Base-by-base conservation (phyloP, 2,329 filamentous ascomycete species). In the Bipolaris oryzae region DNA sequence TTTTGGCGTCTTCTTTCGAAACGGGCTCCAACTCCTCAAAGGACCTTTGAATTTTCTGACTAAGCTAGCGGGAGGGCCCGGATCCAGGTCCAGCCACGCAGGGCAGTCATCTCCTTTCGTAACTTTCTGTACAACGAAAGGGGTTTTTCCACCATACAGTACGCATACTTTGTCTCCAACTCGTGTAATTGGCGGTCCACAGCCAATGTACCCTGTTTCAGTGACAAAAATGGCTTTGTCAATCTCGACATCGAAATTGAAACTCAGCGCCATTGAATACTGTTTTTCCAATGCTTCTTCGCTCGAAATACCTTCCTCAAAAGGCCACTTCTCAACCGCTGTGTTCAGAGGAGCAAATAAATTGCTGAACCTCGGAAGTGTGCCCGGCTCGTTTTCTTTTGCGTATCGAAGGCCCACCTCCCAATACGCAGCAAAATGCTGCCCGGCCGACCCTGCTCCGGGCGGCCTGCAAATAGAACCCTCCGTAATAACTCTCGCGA, bases 141-240 rank as follows among this genome's bases (percentile, higher is more conserved):
- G 44, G 20, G 45, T 38, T 10, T 16, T 25, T 2, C 52, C 52
- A 21, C 45, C 45, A 44, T 49, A 50, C 23, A 55, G 15, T n/a
- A 55, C 45, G 45, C 52, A 55, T 31, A 55, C 28, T 11, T 50
- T 45, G 42, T 55, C 45, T 23, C 52, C 52, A 16, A 39, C 21
- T 33, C 7, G 25, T 28, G 28, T 44, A 20, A 37, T 55, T 4
- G 16, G 11, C 15, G 43, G 51, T 16, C 51, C 51, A 13, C 38
- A 9, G 28, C 51, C 51, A 13, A 48, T 18, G 21, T 48, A 53
- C 5, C 51, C 51, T 34, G 38, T 48, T 16, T 53, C 43, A 16
- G 51, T 53, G 11, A 53, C 25, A 28, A 53, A 53, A 7, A 53
- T 10, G 5, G 31, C 35, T 15, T 37, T 31, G 31, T 42, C 16